Conservation (phyloP, 2,329 filamentous ascomycete species). For the Monilinia polystroma region DNA sequence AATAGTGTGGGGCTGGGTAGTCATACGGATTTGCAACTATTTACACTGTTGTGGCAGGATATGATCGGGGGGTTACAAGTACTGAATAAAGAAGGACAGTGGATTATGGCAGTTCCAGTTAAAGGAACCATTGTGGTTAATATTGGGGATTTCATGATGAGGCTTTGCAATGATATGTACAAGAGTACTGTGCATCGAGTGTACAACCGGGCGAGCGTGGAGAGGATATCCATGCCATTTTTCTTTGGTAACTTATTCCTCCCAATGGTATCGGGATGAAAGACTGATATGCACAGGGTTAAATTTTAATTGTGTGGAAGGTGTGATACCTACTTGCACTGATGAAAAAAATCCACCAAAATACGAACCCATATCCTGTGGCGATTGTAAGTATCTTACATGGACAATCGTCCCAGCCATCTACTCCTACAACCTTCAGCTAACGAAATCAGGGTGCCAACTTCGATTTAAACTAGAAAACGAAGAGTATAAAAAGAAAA, state of each 20-base stretch:
- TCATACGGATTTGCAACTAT: slow-evolving; percentile 50
- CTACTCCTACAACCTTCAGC: not conserved
- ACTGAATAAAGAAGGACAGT: slow-evolving; percentile 45
- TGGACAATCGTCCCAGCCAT: not conserved
- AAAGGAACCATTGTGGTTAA: slow-evolving; percentile 52
- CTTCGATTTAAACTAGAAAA: slow-evolving; percentile 37
- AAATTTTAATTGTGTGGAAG: slow-evolving; percentile 52
- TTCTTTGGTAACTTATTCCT: slow-evolving; percentile 47
- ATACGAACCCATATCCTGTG: slow-evolving; percentile 53
- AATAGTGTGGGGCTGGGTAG: slow-evolving; percentile 46
- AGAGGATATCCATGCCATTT: slow-evolving; percentile 55
- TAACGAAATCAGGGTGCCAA: slow-evolving; percentile 34
- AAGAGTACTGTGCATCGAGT: slow-evolving; percentile 54
- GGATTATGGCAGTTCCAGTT: slow-evolving; percentile 47
- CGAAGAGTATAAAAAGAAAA: slow-evolving; percentile 34
- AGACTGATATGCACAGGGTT: slow-evolving; percentile 41
- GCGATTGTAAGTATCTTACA: slow-evolving; percentile 42
- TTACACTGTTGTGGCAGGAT: slow-evolving; percentile 52
- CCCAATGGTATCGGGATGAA: slow-evolving; percentile 6
- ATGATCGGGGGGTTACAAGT: slow-evolving; percentile 46
- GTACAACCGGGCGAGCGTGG: slow-evolving; percentile 44
- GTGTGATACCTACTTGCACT: slow-evolving; percentile 50
- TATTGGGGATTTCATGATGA: slow-evolving; percentile 53
- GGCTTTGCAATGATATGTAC: slow-evolving; percentile 51
- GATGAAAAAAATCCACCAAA: slow-evolving; percentile 48